Evolutionary conservation across 2,329 filamentous ascomycete genomes (phyloP).

Genomic region (Ophiostoma pallidulum): DNA sequence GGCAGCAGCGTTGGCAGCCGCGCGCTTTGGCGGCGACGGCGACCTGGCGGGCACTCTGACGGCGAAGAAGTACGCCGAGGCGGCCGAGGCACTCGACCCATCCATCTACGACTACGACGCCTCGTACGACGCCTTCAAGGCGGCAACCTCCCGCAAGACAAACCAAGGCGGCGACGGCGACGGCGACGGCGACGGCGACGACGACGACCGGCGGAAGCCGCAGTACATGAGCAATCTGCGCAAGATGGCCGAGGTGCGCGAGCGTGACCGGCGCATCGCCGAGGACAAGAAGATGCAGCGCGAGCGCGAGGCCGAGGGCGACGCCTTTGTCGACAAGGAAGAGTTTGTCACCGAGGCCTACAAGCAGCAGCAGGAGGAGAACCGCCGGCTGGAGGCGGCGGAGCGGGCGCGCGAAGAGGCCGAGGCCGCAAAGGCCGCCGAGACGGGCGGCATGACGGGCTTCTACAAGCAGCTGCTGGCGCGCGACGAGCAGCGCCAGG

Average conservation of each 20-base stretch:
- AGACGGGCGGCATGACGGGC: slow-evolving; percentile 53
- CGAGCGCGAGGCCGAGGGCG: slow-evolving; percentile 70
- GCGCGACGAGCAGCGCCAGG: slow-evolving; percentile 59
- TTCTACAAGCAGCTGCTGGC: slow-evolving; percentile 71
- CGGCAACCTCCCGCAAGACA: slow-evolving; percentile 42
- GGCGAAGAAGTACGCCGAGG: slow-evolving; percentile 53
- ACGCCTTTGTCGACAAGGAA: slow-evolving; percentile 73
- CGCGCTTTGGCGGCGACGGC: no score
- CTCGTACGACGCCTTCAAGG: slow-evolving; percentile 69
- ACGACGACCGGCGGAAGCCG: slow-evolving; percentile 52
- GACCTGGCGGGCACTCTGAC: slow-evolving; percentile 58
- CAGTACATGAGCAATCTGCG: slow-evolving; percentile 72
- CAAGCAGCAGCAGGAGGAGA: slow-evolving; percentile 71
- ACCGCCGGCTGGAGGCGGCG: slow-evolving; percentile 59
- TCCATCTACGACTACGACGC: slow-evolving; percentile 80
- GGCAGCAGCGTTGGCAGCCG: no score
- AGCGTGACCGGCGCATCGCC: slow-evolving; percentile 67
- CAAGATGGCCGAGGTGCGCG: slow-evolving; percentile 63
- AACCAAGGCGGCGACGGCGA: slow-evolving; percentile 38
- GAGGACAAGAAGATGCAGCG: slow-evolving; percentile 71
- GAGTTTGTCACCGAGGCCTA: slow-evolving; percentile 81
- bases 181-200: slow-evolving; percentile 44
- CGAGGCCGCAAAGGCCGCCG: slow-evolving; percentile 54
- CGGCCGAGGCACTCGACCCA: slow-evolving; percentile 58
- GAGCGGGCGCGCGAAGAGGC: slow-evolving; percentile 57